Evolutionary conservation across 2,329 filamentous ascomycete genomes (phyloP), one percentile per base, ranked within the genome.

Genomic region (Elsinoe fawcettii): DNA sequence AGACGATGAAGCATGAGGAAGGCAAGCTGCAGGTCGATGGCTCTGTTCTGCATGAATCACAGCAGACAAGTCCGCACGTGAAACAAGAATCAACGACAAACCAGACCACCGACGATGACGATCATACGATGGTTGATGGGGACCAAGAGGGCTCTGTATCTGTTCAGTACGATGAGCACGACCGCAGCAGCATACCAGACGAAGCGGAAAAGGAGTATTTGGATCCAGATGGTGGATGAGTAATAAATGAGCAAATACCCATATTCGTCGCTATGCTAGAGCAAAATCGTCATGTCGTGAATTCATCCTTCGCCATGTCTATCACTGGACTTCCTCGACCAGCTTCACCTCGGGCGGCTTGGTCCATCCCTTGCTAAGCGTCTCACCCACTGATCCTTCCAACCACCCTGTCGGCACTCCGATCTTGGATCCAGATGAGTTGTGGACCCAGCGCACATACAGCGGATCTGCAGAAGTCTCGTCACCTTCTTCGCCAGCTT

Each of bases 381-480:
- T 68, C 32, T 69, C 73, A 3, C 87, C 87, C 0, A 76, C 74
- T 0, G 86, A 86, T 0, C 79, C 79, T 8, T 77, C 76, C 25
- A 90, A 67, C 75, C 89, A 84, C 65, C 88, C 86, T 3, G 80
- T 77, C 0, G 87, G 84, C 9, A 90, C 80, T 22, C 77, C 82
- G 6, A 91, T 71, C 2, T 75, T 72, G 60, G 76, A 82, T 8
- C 87, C 86, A 18, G 80, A 75, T 65, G 80, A 82, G 65, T 74
- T 87, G 70, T 82, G 88, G 55, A 87, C 75, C 81, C 87, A 91
- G 58, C 88, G 80, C 20, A 88, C 76, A 62, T 86, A 86, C 6
- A 84, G 73, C 1, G 84, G 78, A 60, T 82, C 77, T 0, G 84
- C 59, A 9, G 58, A 59, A 37, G 63, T 61, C 25, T 66, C 63